Evolutionary conservation across 2,329 filamentous ascomycete species (phyloP).

Genomic region (Aureobasidium sp.): DNA sequence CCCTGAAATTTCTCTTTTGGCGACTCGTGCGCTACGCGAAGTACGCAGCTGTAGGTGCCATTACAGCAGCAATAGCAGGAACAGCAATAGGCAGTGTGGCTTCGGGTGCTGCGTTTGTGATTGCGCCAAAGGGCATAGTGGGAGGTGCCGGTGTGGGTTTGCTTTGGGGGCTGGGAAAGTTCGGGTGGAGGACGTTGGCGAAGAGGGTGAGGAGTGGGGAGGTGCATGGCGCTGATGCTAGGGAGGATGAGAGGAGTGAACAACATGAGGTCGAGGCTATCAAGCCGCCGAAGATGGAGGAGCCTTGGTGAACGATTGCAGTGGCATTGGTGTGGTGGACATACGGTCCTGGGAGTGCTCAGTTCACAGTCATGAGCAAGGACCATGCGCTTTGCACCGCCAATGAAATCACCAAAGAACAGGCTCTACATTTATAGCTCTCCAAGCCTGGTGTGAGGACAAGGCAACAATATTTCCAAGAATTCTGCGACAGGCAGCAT

Average conservation of each 20-base stretch:
- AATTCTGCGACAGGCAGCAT: too few relatives aligned
- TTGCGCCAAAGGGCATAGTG: slow-evolving; percentile 34
- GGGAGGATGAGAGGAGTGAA: slow-evolving; percentile 31
- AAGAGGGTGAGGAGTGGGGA: slow-evolving; percentile 33
- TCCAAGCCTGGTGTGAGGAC: too few relatives aligned
- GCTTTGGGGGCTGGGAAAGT: slow-evolving; percentile 30
- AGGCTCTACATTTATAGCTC: too few relatives aligned
- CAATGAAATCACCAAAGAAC: not conserved
- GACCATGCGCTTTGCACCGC: too few relatives aligned
- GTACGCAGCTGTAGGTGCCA: slow-evolving; percentile 33
- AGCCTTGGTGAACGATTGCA: slow-evolving; percentile 15
- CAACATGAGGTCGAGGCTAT: slow-evolving; percentile 21
- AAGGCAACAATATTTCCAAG: too few relatives aligned
- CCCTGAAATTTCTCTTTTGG: slow-evolving; percentile 35
- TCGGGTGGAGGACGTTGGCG: slow-evolving; percentile 23
- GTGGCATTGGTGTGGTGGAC: not conserved
- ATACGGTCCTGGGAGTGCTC: not conserved
- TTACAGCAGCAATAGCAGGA: slow-evolving; percentile 31
- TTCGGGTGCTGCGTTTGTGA: slow-evolving; percentile 32
- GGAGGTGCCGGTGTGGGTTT: slow-evolving; percentile 29
- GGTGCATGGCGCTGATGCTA: slow-evolving; percentile 22
- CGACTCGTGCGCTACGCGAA: slow-evolving; percentile 34
- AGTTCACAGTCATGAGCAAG: not conserved
- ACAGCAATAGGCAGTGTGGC: slow-evolving; percentile 29
- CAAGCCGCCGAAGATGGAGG: slow-evolving; percentile 12